Evolutionary conservation across 148 eudicot species (phyloP).

Genomic region (Rhododendron mucronatum): DNA sequence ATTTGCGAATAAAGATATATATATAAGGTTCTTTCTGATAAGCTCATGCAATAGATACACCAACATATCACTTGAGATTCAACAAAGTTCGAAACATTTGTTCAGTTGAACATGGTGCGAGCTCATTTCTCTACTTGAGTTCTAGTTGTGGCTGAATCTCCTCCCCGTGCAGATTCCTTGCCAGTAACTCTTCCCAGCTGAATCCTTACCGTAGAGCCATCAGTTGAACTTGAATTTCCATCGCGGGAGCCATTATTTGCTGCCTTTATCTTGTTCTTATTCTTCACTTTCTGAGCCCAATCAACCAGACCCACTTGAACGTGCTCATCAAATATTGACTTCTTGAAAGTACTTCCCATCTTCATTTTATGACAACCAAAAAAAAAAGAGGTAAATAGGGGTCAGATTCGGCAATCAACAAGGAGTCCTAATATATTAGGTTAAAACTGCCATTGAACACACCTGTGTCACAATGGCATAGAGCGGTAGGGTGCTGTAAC

Average conservation of each 20-base stretch:
- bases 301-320: slow-evolving; percentile 15
- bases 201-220: background rate
- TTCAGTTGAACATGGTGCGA: background rate
- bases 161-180: background rate
- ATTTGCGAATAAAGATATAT: background rate
- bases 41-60: background rate
- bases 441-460: background rate
- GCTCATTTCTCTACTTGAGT: background rate
- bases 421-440: background rate
- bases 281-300: slow-evolving; percentile 28
- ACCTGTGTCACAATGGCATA: slow-evolving; percentile 6
- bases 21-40: background rate
- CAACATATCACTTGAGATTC: background rate
- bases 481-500: slow-evolving; percentile 1
- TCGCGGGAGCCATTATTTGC: background rate
- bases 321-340: slow-evolving; percentile 21
- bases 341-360: slow-evolving; percentile 37
- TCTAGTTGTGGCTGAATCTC: background rate
- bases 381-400: background rate
- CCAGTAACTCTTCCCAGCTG: background rate
- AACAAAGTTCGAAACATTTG: background rate
- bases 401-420: background rate
- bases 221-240: background rate
- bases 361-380: background rate
- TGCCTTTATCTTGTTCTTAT: background rate